These are phyloP conservation scores for Nicotiana attenuata DNA, from an alignment of 257 asterid species.

Conservation along the genomic window DNA sequence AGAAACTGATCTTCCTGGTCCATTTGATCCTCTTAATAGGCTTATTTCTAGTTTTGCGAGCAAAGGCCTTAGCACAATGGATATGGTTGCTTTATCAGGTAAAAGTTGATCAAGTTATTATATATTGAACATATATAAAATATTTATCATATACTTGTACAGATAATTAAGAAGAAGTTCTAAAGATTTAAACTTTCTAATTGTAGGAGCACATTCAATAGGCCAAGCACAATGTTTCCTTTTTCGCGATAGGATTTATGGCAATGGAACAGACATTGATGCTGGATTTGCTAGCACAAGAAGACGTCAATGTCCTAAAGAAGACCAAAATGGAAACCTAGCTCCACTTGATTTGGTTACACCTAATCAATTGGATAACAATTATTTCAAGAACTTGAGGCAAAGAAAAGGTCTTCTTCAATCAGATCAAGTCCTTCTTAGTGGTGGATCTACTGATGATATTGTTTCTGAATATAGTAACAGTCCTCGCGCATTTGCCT, in stretches of 20 bases:
- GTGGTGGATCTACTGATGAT: background rate
- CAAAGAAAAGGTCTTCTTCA: conserved; percentile 35
- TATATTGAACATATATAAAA: background rate
- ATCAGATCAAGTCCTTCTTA: conserved; percentile 23
- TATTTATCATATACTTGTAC: background rate
- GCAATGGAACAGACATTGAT: conserved; percentile 37
- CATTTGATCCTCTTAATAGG: background rate
- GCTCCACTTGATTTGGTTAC: conserved; percentile 47
- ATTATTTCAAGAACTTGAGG: conserved; percentile 27
- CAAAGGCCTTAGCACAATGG: background rate
- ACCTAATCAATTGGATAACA: conserved; percentile 42
- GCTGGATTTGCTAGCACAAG: conserved; percentile 30
- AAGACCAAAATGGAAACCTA: conserved; percentile 27
- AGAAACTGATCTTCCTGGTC: background rate
- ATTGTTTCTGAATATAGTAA: background rate
- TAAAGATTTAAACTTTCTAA: background rate
- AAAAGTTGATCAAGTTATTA: background rate
- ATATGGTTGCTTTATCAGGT: conserved; percentile 8
- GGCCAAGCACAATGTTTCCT: conserved; percentile 10
- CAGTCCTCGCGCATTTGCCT: conserved; percentile 10
- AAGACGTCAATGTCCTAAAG: conserved; percentile 1
- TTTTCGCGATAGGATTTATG: conserved; percentile 35
- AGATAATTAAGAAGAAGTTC: background rate
- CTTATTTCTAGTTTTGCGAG: background rate
- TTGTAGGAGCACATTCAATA: background rate